Conservation (phyloP, 106 monocot genomes). For the Platanthera guangdongensis region DNA sequence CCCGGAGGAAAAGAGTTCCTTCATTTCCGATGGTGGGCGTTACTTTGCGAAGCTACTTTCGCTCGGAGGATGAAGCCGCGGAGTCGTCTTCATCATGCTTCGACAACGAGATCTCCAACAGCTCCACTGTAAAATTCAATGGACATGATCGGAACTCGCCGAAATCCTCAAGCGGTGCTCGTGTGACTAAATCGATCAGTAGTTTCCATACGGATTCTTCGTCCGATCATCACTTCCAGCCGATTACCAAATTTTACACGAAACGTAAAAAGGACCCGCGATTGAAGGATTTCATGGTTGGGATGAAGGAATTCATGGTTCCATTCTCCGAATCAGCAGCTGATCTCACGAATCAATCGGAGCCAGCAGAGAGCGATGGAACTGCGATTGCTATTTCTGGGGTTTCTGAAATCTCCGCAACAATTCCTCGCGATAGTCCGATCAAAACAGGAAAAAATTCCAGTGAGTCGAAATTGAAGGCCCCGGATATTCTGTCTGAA, state of each 20-base stretch:
- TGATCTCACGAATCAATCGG: neutral
- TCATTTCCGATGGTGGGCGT: constrained; percentile 8
- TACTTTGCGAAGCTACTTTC: neutral
- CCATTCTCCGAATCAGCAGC: neutral
- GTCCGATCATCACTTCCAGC: neutral
- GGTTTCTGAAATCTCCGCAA: constrained; percentile 28
- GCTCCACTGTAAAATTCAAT: constrained; percentile 4
- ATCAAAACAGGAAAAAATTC: constrained; percentile 8
- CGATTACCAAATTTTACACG: constrained; percentile 13
- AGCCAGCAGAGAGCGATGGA: constrained; percentile 8
- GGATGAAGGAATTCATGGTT: neutral
- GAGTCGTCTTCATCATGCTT: constrained; percentile 50
- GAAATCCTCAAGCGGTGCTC: constrained; percentile 9
- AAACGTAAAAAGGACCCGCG: constrained; percentile 11
- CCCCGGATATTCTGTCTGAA: constrained; percentile 24
- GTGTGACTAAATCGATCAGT: constrained; percentile 3
- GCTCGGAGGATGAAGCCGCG: constrained; percentile 16
- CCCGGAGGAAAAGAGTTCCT: constrained; percentile 32
- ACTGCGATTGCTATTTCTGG: constrained; percentile 28
- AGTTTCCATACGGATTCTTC: neutral
- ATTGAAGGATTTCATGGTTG: neutral
- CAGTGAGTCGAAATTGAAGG: constrained; percentile 4
- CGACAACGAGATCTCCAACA: constrained; percentile 35
- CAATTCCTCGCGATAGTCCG: constrained; percentile 13
- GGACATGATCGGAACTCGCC: constrained; percentile 11